Evolutionary conservation across 192 early-diverging fungal species (phyloP), one percentile per base, ranked within the genome.

Genomic region (Mortierella claussenii): DNA sequence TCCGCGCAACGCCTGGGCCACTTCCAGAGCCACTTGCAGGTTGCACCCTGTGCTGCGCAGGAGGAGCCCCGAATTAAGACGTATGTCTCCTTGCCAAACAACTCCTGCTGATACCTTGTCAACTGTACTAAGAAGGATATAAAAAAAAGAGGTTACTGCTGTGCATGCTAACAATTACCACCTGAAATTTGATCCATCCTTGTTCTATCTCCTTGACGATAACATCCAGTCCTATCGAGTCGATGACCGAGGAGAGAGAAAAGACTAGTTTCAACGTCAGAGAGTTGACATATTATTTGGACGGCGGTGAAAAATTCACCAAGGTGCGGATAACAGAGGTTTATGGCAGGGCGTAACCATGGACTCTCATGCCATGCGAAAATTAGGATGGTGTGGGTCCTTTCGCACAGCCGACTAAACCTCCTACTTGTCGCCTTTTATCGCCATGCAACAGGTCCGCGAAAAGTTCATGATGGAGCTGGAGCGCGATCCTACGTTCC

Each of bases 391-490:
- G n/a, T n/a, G n/a, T n/a, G n/a, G n/a, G n/a, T n/a, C n/a, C n/a
- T n/a, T n/a, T n/a, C n/a, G n/a, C n/a, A n/a, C n/a, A n/a, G n/a
- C n/a, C n/a, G n/a, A n/a, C n/a, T n/a, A n/a, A n/a, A n/a, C n/a
- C n/a, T 18, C 9, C 26, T 33, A 55, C 2, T 79, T 74, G 4
- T 78, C 28, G 5, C 26, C 28, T 52, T 27, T 13, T 27, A 17
- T 10, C 28, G 21, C 17, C 17, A 27, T 4, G 28, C 10, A 31
- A 46, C 82, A 53, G 50, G 18, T 53, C 17, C 50, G 50, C 2
- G 91, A 95, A 79, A 86, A 82, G 67, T 87, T 95, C 63, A 94
- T 94, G 91, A 81, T 93, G 26, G 87, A 92, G 78, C 85, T 96
- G 23, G 93, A 95, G 86, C 88, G 94, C 55, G 92, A 94, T 78